A percentile compares a stretch with the other conserved stretches of the same genome.
phyloP scores from a whole-genome alignment of 345 rosid species.

The Eucalyptus dawsonii region DNA sequence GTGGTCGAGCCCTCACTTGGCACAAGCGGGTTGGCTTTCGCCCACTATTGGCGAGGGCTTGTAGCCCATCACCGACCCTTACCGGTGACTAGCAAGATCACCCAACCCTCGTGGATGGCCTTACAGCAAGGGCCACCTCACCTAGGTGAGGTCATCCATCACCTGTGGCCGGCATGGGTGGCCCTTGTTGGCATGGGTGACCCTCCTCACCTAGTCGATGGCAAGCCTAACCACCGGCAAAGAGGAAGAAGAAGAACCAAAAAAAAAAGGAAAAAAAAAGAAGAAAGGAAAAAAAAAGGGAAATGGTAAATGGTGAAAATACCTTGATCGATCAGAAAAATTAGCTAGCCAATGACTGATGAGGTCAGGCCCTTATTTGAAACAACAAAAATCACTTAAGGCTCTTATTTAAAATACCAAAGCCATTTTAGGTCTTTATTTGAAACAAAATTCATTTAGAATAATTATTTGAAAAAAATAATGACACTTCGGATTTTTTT shows the following conservation, averaged over 20 bases:
- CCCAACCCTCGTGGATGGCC: accelerated
- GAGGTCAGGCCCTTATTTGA: accelerated
- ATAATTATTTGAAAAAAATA: too few relatives aligned
- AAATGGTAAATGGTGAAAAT: too few relatives aligned
- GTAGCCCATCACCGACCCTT: accelerated
- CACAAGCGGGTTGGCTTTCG: accelerated
- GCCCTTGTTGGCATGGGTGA: accelerated
- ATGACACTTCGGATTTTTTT: accelerated
- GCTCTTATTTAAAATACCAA: too few relatives aligned
- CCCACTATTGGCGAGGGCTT: accelerated
- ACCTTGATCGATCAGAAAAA: accelerated
- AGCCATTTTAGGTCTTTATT: accelerated
- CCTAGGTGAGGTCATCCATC: accelerated
- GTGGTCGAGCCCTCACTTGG: accelerated
- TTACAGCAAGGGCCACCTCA: accelerated
- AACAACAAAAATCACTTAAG: accelerated
- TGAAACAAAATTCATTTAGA: accelerated
- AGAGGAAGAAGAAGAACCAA: too few relatives aligned
- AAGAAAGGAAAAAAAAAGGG: too few relatives aligned
- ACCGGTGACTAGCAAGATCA: accelerated
- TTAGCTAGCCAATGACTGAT: accelerated
- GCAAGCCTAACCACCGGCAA: accelerated
- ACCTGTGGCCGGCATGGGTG: accelerated
- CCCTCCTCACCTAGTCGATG: too few relatives aligned
- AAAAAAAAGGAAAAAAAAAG: too few relatives aligned